A percentile compares a stretch with the other conserved stretches of the same genome.
Conservation (phyloP, 208 protist genomes). For the Leishmania tarentolae region DNA sequence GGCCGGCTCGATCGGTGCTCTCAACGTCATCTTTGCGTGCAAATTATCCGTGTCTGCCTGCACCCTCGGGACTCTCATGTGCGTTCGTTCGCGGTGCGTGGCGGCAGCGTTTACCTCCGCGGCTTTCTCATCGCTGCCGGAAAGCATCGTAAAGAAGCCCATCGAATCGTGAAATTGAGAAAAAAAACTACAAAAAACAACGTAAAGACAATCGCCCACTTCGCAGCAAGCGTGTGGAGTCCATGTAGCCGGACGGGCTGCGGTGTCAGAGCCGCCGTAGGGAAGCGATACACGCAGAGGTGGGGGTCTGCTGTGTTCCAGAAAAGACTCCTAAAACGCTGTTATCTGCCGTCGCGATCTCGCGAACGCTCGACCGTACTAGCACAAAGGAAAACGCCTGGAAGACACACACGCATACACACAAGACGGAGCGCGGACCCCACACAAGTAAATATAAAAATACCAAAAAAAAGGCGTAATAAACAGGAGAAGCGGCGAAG, state of each 20-base stretch:
- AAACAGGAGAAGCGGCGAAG: background rate
- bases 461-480: background rate
- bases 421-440: background rate
- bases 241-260: too few relatives aligned
- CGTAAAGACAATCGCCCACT: background rate
- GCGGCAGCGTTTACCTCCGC: background rate
- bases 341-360: too few relatives aligned
- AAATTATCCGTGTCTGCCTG: background rate
- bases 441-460: too few relatives aligned
- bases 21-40: background rate
- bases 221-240: background rate
- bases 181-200: background rate
- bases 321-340: too few relatives aligned
- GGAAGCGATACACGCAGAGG: too few relatives aligned
- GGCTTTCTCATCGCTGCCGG: background rate
- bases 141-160: conserved; percentile 5
- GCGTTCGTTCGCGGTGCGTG: background rate
- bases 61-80: background rate
- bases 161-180: background rate
- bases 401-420: background rate
- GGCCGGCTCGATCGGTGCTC: background rate
- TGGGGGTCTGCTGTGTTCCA: too few relatives aligned
- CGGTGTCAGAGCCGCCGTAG: too few relatives aligned
- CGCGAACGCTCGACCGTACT: background rate
- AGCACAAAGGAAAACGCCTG: background rate